A percentile compares a stretch with the other conserved stretches of the same genome.
These are phyloP conservation scores for Austroboletus novae-zelandiae DNA, from an alignment of 1,284 basidiomycete species.

Conservation along the genomic window DNA sequence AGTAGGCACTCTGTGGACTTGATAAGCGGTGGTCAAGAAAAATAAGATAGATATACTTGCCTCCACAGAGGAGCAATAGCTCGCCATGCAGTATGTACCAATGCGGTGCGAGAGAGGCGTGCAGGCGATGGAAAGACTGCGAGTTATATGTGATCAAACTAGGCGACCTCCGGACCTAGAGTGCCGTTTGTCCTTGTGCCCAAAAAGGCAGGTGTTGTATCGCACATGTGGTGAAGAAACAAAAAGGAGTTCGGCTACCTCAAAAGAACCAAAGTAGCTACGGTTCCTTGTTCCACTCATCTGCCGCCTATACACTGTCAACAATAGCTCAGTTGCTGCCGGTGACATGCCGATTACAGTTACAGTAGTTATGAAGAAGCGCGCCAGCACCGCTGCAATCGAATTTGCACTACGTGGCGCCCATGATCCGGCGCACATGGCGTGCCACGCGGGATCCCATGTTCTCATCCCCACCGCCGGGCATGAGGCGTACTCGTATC, in stretches of 20 bases:
- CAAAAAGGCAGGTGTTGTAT: conserved; percentile 32
- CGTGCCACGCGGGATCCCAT: conserved; percentile 23
- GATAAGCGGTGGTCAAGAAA: conserved; percentile 3
- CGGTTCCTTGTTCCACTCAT: background rate
- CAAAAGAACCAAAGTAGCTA: background rate
- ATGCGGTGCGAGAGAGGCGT: conserved; percentile 1
- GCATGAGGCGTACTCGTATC: conserved; percentile 19
- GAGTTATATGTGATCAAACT: conserved; percentile 15
- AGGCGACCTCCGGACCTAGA: conserved; percentile 7
- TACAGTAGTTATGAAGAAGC: background rate
- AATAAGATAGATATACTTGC: conserved; percentile 13
- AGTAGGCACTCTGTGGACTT: conserved; percentile 22
- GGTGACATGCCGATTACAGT: background rate
- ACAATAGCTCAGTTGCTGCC: conserved; percentile 17
- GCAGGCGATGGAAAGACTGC: background rate
- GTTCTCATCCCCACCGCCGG: conserved; percentile 8
- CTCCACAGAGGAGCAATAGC: conserved; percentile 29
- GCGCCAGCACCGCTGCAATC: conserved; percentile 4
- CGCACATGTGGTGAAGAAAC: conserved; percentile 20
- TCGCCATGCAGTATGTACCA: conserved; percentile 19
- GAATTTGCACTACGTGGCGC: conserved; percentile 4
- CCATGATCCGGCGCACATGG: conserved; percentile 30
- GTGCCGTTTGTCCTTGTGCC: conserved; percentile 22
- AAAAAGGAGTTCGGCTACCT: conserved; percentile 22
- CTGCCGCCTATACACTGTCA: background rate